Conservation (phyloP, 1,139 yeast genomes). For the Williopsis jadinii region DNA sequence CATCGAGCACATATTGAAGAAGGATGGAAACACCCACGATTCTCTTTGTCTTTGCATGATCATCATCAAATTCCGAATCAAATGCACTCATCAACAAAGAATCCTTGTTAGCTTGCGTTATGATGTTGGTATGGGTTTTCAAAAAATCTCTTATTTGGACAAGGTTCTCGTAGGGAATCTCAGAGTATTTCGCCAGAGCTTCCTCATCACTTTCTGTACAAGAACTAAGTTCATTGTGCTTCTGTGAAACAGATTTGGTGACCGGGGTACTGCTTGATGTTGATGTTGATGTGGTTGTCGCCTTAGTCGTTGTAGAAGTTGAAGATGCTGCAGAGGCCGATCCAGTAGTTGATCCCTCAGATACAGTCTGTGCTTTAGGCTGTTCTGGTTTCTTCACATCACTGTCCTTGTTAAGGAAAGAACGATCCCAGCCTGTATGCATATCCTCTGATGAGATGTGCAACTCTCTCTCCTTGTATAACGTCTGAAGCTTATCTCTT, state of each 20-base stretch:
- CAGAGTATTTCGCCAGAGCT: slow-evolving; percentile 36
- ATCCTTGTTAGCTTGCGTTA: slow-evolving; percentile 83
- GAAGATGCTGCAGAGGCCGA: too few species aligned
- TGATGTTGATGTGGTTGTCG: too few species aligned
- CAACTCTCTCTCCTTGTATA: slow-evolving; percentile 62
- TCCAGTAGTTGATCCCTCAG: too few species aligned
- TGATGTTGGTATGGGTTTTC: slow-evolving; percentile 51
- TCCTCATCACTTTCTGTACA: too few species aligned
- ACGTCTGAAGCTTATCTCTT: slow-evolving; percentile 51
- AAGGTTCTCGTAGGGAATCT: slow-evolving; percentile 44
- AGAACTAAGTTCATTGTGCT: too few species aligned
- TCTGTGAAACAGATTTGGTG: too few species aligned
- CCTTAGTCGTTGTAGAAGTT: too few species aligned
- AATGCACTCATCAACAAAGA: slow-evolving; percentile 91
- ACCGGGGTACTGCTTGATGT: too few species aligned
- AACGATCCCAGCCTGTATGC: slow-evolving; percentile 89
- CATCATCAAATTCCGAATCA: slow-evolving; percentile 65
- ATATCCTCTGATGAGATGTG: slow-evolving; percentile 88
- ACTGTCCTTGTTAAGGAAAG: slow-evolving; percentile 56
- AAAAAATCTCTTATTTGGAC: slow-evolving; percentile 45
- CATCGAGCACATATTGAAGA: slow-evolving; percentile 67
- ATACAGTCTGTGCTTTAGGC: too few species aligned
- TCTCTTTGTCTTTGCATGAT: slow-evolving; percentile 45
- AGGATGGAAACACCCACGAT: slow-evolving; percentile 76
- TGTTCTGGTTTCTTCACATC: too few species aligned